Percentiles rank a stretch among this genome's conserved stretches.
These are phyloP conservation scores for Leccinum fibrillosum DNA, from an alignment of 768 basidiomycete genomes.

Conservation along the genomic window DNA sequence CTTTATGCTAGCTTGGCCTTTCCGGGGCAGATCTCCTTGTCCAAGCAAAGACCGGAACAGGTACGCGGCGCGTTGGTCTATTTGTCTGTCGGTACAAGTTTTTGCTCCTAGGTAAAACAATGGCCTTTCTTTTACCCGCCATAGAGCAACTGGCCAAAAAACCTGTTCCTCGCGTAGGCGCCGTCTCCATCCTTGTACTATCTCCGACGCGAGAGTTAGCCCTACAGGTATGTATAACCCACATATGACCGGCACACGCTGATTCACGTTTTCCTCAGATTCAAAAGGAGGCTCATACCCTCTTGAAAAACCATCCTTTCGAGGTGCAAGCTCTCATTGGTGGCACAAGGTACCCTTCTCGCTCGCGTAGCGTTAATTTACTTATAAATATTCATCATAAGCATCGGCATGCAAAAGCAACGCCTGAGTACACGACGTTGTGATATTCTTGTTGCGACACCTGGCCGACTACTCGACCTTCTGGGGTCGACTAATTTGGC, in stretches of 20 bases:
- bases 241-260: not conserved
- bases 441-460: constrained; percentile 69
- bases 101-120: constrained; percentile 51
- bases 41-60: constrained; percentile 60
- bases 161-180: constrained; percentile 23
- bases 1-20: constrained; percentile 34
- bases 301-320: constrained; percentile 40
- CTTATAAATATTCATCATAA: constrained; percentile 9
- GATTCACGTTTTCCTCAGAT: constrained; percentile 42
- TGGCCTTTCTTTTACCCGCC: constrained; percentile 74
- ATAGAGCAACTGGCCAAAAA: constrained; percentile 59
- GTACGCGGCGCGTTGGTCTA: constrained; percentile 29
- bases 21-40: constrained; percentile 45
- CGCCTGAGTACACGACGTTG: constrained; percentile 29
- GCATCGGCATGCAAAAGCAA: constrained; percentile 25
- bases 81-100: not conserved
- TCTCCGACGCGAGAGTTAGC: constrained; percentile 77
- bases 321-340: constrained; percentile 52
- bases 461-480: constrained; percentile 73
- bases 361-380: not conserved
- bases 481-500: constrained; percentile 44
- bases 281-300: constrained; percentile 55
- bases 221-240: constrained; percentile 51
- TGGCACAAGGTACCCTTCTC: constrained; percentile 43
- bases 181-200: constrained; percentile 59